Base-by-base conservation (phyloP, 208 protist genomes). In the Leishmania major region DNA sequence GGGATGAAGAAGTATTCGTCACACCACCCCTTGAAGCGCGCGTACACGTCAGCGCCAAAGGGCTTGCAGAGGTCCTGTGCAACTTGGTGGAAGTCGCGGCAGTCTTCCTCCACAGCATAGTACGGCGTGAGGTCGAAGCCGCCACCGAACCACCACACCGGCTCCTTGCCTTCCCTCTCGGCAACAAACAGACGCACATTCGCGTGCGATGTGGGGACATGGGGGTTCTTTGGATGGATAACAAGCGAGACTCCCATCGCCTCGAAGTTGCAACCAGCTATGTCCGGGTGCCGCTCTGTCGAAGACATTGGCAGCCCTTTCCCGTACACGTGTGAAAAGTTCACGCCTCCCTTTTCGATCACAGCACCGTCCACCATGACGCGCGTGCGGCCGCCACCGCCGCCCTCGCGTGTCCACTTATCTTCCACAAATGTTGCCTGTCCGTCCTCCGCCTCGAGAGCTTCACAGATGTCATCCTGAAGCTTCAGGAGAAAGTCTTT, bases 121-220 rank as follows among this genome's bases (percentile, higher is more conserved):
- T 89, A 93, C n/a, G 96, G 96, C 5, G 96, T 98, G 40, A 98
- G 84, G 76, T 98, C 92, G 13, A 94, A 94, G 73, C 96, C 96
- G 49, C 96, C 96, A 47, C 96, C 96, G 75, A 98, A 98, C 96
- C 96, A 98, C 94, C 94, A 98, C 60, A 81, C 85, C 37, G 84
- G 85, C 59, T 86, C 84, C 57, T 80, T 75, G 35, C 73, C 87
- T 11, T 87, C 79, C 77, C 79, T 86, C 79, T 84, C 88, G 1
- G 88, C 88, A 71, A 96, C 87, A 84, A 98, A 98, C 71, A 94
- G 93, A 45, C 96, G 89, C 47, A 96, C 92, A 79, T 98, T 98
- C 70, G 92, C 83, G 82, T 98, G 96, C 35, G 96, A 88, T 8
- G 96, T 98, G 15, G 96, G 96, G 11, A 91, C 85, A 57, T 92